Evolutionary conservation across 2,329 filamentous ascomycete species (phyloP).

Genomic region (Huntiella moniliformis): DNA sequence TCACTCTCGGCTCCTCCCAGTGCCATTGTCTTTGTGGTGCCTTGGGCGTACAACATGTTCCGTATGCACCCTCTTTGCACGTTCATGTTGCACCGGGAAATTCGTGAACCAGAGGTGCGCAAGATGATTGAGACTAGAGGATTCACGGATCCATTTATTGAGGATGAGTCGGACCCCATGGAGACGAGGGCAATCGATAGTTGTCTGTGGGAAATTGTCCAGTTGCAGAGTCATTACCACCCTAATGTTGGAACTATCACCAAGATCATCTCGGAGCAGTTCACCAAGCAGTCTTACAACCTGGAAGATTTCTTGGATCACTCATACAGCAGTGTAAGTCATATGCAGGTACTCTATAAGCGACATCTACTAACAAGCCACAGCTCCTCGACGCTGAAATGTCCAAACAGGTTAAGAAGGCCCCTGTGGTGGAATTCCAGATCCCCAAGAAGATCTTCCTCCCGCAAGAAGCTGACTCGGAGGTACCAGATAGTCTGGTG

Average conservation of each 20-base stretch:
- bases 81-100: slow-evolving; percentile 82
- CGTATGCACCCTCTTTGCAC: slow-evolving; percentile 78
- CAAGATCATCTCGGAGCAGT: slow-evolving; percentile 88
- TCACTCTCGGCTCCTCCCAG: slow-evolving; percentile 76
- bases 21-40: slow-evolving; percentile 72
- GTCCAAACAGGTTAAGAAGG: slow-evolving; percentile 64
- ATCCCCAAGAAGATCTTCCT: slow-evolving; percentile 73
- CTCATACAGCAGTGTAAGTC: slow-evolving; percentile 60
- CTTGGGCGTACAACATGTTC: slow-evolving; percentile 89
- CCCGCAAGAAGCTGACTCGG: slow-evolving; percentile 28
- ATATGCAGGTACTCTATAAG: neutral
- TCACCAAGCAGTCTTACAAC: slow-evolving; percentile 87
- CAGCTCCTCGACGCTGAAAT: slow-evolving; percentile 73
- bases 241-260: slow-evolving; percentile 89
- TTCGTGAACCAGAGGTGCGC: slow-evolving; percentile 37
- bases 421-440: slow-evolving; percentile 78
- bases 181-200: slow-evolving; percentile 76
- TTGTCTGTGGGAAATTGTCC: slow-evolving; percentile 85
- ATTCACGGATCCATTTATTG: slow-evolving; percentile 54
- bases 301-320: slow-evolving; percentile 96
- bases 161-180: slow-evolving; percentile 63
- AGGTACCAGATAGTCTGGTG: slow-evolving; percentile 33
- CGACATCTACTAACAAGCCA: neutral
- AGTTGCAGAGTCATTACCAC: slow-evolving; percentile 82
- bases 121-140: slow-evolving; percentile 41